Evolutionary conservation across 345 rosid genomes (phyloP), one percentile per base, ranked within the genome.

Genomic region (Gossypium bickii): DNA sequence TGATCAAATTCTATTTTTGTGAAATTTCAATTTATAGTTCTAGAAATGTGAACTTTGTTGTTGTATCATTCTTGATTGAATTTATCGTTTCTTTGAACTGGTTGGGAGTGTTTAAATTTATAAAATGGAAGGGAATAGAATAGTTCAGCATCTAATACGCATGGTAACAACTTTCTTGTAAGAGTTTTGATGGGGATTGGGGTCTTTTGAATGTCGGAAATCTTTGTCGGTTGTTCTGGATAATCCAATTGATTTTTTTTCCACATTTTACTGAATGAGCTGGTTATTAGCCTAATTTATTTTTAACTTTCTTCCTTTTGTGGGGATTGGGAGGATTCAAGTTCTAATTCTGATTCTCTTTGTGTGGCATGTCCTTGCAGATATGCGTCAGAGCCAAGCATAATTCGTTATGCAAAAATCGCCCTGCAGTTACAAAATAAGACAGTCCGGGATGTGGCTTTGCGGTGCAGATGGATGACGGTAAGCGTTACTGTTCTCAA

Each of bases 401-500:
- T 90, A 53, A 61, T 49, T 52, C 80, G 86, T 68, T 92, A 94
- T 83, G 82, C 89, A 22, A 89, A 90, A 85, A 86, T 94, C 51
- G 93, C 97, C 12, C 22, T 74, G 65, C 76, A 63, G 78, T 81
- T 94, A 49, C 72, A 52, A 47, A 68, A 82, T 58, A 94, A 94
- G 78, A 90, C 87, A 13, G 83, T 88, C 16, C 82, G 98, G 25
- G 98, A 94, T 73, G 92, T 94, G 70, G 97, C 97, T 45, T 52
- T 81, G 81, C 97, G 97, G 67, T 83, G 91, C 85, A 81, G 82
- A 77, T 90, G 97, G 97, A 82, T 87, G 85, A 72, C 83, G 65
- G 49, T 70, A 63, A 45, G 76, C 44, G 2, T 43, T 72, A 22
- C 25, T 45, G 43, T 60, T 72, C 41, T 57, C 4, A 22, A 24